phyloP scores from a whole-genome alignment of 495 filamentous ascomycete species.

The Thermothielavioides terrestris region DNA sequence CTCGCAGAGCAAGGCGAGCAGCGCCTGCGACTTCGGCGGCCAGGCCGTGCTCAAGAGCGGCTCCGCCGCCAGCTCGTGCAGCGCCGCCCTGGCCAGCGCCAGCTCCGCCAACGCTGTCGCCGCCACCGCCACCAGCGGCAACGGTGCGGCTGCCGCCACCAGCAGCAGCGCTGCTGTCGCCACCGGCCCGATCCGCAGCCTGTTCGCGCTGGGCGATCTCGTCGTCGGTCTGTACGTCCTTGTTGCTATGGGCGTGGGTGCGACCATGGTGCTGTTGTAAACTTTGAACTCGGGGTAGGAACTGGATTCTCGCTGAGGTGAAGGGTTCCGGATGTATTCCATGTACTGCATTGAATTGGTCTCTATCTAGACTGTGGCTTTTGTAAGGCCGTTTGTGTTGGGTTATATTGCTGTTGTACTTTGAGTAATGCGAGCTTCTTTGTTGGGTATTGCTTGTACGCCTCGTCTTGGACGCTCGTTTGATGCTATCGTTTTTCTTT shows the following conservation, averaged over 20 bases:
- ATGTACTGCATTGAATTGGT: no score
- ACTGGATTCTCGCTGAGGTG: no score
- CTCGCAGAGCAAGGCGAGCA: conserved; percentile 43
- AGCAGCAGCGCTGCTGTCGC: conserved; percentile 25
- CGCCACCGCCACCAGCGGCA: conserved; percentile 34
- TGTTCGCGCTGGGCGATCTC: conserved; percentile 54
- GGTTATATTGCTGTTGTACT: not conserved
- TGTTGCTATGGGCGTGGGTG: conserved; percentile 58
- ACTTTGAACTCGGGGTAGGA: no score
- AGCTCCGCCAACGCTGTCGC: conserved; percentile 34
- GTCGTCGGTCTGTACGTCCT: conserved; percentile 60
- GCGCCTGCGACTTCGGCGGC: conserved; percentile 66
- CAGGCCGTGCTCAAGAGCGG: conserved; percentile 21
- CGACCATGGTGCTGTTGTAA: conserved; percentile 72
- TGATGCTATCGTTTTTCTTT: not conserved
- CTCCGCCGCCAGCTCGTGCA: conserved; percentile 15
- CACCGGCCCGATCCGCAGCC: conserved; percentile 38
- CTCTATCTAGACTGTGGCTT: no score
- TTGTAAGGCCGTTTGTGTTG: not conserved
- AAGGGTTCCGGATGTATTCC: no score
- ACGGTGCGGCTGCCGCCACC: conserved; percentile 15
- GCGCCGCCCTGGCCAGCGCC: conserved; percentile 36
- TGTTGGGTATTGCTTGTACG: not conserved
- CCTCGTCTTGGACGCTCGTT: not conserved
- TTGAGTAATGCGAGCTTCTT: not conserved